Conservation (phyloP, 352 stramenopile species). For the Phytophthora crassamura region DNA sequence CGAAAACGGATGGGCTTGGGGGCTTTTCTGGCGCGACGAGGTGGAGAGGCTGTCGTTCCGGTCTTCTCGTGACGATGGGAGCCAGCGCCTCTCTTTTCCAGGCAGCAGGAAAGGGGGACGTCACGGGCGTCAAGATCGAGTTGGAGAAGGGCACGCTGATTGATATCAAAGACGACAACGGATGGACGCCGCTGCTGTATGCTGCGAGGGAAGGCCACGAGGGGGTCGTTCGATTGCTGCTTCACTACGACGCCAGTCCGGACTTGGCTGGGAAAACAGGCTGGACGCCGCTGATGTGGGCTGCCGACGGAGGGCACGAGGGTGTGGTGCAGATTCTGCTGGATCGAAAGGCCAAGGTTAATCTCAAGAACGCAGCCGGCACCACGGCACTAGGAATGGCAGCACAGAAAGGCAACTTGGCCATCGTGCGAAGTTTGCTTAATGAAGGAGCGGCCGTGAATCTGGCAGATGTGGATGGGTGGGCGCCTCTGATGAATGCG, state of each 20-base stretch:
- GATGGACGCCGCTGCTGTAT: conserved; percentile 23
- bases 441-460: background rate
- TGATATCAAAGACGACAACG: conserved; percentile 5
- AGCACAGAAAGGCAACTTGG: background rate
- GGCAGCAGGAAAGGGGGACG: background rate
- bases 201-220: conserved; percentile 17
- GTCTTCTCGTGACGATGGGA: too few relatives aligned
- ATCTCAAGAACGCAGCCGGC: background rate
- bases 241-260: conserved; percentile 7
- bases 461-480: background rate
- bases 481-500: conserved; percentile 1
- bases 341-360: conserved; percentile 2
- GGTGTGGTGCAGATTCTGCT: conserved; percentile 11
- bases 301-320: conserved; percentile 6
- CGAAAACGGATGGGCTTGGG: too few relatives aligned
- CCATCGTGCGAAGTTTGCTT: background rate
- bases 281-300: conserved; percentile 20
- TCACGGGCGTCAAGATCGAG: background rate
- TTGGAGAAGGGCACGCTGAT: conserved; percentile 10
- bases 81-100: background rate
- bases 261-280: conserved; percentile 11
- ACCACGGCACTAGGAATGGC: background rate
- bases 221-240: conserved; percentile 11
- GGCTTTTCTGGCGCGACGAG: too few relatives aligned
- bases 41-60: too few relatives aligned